These are phyloP conservation scores for Spinacia oleracea DNA, from an alignment of 179 eudicot species.

Conservation along the genomic window DNA sequence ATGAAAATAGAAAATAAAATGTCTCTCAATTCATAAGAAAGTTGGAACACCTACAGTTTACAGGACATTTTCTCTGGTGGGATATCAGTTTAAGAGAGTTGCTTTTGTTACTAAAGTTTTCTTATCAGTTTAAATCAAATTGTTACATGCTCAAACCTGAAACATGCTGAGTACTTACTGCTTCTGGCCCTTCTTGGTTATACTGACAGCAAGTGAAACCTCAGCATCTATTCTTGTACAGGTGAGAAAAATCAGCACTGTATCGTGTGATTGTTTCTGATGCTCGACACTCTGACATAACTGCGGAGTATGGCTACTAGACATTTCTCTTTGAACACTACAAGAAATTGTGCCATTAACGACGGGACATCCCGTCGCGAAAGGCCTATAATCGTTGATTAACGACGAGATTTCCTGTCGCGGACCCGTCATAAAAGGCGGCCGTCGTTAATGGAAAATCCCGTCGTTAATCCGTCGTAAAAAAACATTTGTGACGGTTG, in stretches of 20 bases:
- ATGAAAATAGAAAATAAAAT: no score
- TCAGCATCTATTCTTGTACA: not conserved
- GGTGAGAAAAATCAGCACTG: not conserved
- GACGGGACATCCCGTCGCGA: no score
- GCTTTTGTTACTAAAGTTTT: not conserved
- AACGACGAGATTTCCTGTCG: no score
- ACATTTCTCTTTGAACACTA: no score
- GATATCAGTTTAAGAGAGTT: not conserved
- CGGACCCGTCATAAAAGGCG: no score
- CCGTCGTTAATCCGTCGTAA: no score
- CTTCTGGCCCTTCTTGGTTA: not conserved
- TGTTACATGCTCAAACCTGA: not conserved
- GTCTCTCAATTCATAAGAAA: not conserved
- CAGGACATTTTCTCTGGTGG: not conserved
- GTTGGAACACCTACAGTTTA: not conserved
- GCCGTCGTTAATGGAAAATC: no score
- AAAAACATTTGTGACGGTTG: no score
- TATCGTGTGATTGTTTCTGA: not conserved
- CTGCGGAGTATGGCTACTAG: not conserved
- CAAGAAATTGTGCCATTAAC: no score
- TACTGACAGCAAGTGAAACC: not conserved
- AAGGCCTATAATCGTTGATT: no score
- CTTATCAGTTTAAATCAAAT: not conserved
- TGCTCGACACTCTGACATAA: not conserved
- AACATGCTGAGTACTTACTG: not conserved